phyloP scores from a whole-genome alignment of 352 stramenopile genomes.

The Lagenidium sp. region DNA sequence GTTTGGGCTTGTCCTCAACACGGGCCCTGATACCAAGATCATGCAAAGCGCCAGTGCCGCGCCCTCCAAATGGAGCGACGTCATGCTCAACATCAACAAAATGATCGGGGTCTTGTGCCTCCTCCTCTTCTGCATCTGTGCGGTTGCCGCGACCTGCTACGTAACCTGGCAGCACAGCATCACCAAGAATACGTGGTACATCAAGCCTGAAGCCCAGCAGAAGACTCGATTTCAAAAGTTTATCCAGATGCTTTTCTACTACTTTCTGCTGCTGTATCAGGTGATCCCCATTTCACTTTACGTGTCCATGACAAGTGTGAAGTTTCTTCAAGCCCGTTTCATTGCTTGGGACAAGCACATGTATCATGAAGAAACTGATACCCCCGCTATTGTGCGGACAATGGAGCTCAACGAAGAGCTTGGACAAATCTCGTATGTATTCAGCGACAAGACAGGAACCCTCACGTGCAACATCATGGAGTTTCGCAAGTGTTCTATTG shows the following conservation, averaged over 20 bases:
- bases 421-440: slow-evolving; percentile 86
- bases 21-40: slow-evolving; percentile 88
- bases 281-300: slow-evolving; percentile 93
- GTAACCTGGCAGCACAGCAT: slow-evolving; percentile 75
- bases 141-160: slow-evolving; percentile 59
- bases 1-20: slow-evolving; percentile 85
- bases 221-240: slow-evolving; percentile 40
- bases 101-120: slow-evolving; percentile 72
- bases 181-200: slow-evolving; percentile 66
- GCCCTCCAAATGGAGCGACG: slow-evolving; percentile 79
- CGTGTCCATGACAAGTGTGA: slow-evolving; percentile 87
- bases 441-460: slow-evolving; percentile 91
- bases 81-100: slow-evolving; percentile 76
- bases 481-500: slow-evolving; percentile 92
- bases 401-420: slow-evolving; percentile 90
- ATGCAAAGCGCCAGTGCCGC: slow-evolving; percentile 73
- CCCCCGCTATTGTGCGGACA: slow-evolving; percentile 68
- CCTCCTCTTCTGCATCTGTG: slow-evolving; percentile 52
- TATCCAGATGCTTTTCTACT: slow-evolving; percentile 90
- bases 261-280: slow-evolving; percentile 87
- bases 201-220: slow-evolving; percentile 29
- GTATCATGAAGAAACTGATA: slow-evolving; percentile 91
- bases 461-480: slow-evolving; percentile 93
- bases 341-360: slow-evolving; percentile 87
- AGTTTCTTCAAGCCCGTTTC: slow-evolving; percentile 79